These are phyloP conservation scores for Fomitopsis serialis DNA, from an alignment of 768 basidiomycete genomes.

Conservation along the genomic window DNA sequence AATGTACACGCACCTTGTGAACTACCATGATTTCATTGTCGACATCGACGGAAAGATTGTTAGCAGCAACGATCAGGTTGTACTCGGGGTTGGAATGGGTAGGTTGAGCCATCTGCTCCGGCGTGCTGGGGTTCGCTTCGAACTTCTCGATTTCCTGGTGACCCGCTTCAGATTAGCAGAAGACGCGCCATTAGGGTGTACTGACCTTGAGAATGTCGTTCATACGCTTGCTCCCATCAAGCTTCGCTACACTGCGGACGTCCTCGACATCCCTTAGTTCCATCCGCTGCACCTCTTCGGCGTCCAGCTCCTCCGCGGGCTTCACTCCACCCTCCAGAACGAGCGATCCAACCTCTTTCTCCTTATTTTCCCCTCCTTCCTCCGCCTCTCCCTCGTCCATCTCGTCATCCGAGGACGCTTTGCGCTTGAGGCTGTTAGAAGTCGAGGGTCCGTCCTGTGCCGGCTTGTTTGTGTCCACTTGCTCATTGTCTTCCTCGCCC, in stretches of 20 bases:
- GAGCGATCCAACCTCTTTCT: slow-evolving; percentile 43
- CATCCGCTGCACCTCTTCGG: slow-evolving; percentile 92
- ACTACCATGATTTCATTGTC: slow-evolving; percentile 98
- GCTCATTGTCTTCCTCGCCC: slow-evolving; percentile 44
- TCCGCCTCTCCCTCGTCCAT: slow-evolving; percentile 50
- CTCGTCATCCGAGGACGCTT: slow-evolving; percentile 51
- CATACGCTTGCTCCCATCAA: slow-evolving; percentile 86
- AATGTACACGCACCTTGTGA: slow-evolving; percentile 63
- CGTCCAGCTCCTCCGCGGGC: slow-evolving; percentile 95
- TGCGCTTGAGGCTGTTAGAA: slow-evolving; percentile 52
- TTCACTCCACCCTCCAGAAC: slow-evolving; percentile 83
- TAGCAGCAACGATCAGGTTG: slow-evolving; percentile 92
- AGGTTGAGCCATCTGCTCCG: slow-evolving; percentile 71
- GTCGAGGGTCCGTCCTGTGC: slow-evolving; percentile 21
- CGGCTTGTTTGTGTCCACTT: slow-evolving; percentile 36
- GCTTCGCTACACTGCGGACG: slow-evolving; percentile 82
- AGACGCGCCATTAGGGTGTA: background rate
- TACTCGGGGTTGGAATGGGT: slow-evolving; percentile 94
- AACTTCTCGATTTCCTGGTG: slow-evolving; percentile 86
- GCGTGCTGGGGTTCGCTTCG: slow-evolving; percentile 70
- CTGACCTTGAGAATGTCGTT: slow-evolving; percentile 76
- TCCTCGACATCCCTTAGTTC: slow-evolving; percentile 82
- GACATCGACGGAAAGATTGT: slow-evolving; percentile 96
- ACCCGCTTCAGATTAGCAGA: background rate
- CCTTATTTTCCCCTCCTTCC: slow-evolving; percentile 35